phyloP scores from a whole-genome alignment of 1,284 basidiomycete species.

The Trichosporon sp. region DNA sequence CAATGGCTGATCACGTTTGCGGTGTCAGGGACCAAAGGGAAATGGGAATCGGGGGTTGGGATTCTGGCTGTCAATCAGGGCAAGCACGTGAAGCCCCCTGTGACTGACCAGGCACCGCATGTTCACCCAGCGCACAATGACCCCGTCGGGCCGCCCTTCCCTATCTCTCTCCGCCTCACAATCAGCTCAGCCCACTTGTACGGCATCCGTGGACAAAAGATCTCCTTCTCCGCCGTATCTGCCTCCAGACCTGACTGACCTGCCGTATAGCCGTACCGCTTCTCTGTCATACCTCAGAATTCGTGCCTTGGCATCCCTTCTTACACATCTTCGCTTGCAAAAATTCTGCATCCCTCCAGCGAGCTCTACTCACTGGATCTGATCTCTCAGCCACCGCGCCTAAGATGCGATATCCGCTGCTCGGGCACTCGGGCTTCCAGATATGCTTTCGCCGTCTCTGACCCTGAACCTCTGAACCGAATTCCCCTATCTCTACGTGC shows the following conservation, averaged over 20 bases:
- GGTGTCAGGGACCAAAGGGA: not conserved
- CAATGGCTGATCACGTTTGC: not conserved
- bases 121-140: not conserved
- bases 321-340: not conserved
- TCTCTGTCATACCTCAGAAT: not conserved
- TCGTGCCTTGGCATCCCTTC: not conserved
- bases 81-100: not conserved
- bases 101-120: not conserved
- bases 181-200: not conserved
- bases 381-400: not conserved
- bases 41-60: not conserved
- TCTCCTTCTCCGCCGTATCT: not conserved
- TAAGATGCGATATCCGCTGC: not conserved
- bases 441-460: not conserved
- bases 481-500: conserved; percentile 1
- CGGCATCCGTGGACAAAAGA: not conserved
- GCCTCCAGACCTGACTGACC: not conserved
- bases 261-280: no score
- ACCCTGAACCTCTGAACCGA: not conserved
- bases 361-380: not conserved
- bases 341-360: not conserved
- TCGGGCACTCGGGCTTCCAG: not conserved
- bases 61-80: not conserved
- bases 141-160: not conserved
- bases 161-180: not conserved